phyloP scores from a whole-genome alignment of 257 asterid genomes.

The Thymus mandschuricus region DNA sequence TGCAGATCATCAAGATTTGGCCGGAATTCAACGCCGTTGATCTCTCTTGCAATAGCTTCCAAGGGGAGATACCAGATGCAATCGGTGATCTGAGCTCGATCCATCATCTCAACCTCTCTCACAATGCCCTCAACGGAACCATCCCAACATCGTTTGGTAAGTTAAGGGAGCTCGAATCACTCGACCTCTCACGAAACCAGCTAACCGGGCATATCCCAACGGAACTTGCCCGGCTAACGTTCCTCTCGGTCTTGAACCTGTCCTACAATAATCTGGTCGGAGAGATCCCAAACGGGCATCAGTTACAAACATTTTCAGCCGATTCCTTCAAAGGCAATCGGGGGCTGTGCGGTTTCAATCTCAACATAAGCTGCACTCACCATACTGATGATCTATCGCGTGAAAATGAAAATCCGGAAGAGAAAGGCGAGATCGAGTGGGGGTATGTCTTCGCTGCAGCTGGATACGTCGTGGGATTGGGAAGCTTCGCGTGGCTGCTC shows the following conservation, averaged over 20 bases:
- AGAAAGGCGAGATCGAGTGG: background rate
- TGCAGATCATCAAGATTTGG: slow-evolving; percentile 33
- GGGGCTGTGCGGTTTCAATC: background rate
- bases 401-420: background rate
- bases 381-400: background rate
- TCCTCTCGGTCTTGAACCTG: background rate
- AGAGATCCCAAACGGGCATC: background rate
- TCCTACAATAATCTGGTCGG: background rate
- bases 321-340: background rate
- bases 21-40: slow-evolving; percentile 42
- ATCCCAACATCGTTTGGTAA: background rate
- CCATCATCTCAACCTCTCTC: slow-evolving; percentile 38
- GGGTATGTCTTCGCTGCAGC: no score
- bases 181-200: background rate
- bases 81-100: background rate
- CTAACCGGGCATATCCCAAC: background rate
- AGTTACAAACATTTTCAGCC: background rate
- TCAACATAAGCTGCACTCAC: background rate
- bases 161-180: background rate
- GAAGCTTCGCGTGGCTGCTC: background rate
- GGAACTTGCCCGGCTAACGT: background rate
- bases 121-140: background rate
- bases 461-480: background rate
- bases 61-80: background rate
- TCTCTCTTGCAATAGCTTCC: slow-evolving; percentile 42